Conservation (phyloP, 805 yeast genomes). For the Candida germanica region DNA sequence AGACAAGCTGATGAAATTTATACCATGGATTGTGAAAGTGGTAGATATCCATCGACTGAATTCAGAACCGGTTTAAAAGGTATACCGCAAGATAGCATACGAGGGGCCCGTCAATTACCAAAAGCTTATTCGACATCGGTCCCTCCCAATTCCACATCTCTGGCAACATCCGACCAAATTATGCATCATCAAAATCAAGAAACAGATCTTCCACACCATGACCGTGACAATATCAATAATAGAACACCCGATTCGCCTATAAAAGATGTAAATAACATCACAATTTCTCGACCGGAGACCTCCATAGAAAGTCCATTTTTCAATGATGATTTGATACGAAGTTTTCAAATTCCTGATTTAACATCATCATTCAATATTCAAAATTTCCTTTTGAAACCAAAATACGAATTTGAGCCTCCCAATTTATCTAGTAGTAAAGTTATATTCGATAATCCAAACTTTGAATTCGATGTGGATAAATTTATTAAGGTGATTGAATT, state of each 20-base stretch:
- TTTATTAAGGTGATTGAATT: slow-evolving; percentile 19
- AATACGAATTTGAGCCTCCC: slow-evolving; percentile 12
- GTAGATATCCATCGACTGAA: background rate
- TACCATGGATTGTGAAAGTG: slow-evolving; percentile 19
- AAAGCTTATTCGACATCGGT: background rate
- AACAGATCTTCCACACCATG: background rate
- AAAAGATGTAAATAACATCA: background rate
- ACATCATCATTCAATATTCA: slow-evolving; percentile 12
- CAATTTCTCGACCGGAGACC: slow-evolving; percentile 8
- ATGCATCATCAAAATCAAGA: background rate
- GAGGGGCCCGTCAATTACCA: background rate
- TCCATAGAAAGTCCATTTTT: slow-evolving; percentile 13
- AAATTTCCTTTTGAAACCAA: slow-evolving; percentile 13
- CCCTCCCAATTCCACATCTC: background rate
- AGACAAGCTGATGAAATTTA: slow-evolving; percentile 30
- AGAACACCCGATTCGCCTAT: too few relatives aligned
- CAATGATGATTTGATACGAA: slow-evolving; percentile 11
- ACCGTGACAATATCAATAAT: background rate
- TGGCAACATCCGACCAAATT: background rate
- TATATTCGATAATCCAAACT: slow-evolving; percentile 12
- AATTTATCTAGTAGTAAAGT: slow-evolving; percentile 13
- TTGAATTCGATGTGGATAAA: slow-evolving; percentile 12
- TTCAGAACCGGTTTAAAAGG: background rate
- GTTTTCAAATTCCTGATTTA: slow-evolving; percentile 9
- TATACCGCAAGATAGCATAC: background rate